phyloP scores from a whole-genome alignment of 352 stramenopile genomes.

The Pythium volutum region DNA sequence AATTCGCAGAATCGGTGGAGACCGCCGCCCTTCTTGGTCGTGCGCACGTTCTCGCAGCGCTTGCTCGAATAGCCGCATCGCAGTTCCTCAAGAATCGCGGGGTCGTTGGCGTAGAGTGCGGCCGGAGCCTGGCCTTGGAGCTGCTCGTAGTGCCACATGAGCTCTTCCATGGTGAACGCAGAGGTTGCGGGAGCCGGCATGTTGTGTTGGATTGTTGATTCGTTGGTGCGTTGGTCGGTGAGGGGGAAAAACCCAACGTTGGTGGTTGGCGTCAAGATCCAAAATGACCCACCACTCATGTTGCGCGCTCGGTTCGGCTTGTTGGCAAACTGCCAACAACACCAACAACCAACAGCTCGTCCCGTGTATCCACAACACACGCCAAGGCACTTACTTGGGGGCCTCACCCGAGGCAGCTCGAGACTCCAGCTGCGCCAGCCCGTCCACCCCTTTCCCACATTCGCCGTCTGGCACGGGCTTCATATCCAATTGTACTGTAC shows the following conservation, averaged over 20 bases:
- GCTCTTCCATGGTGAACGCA: constrained; percentile 19
- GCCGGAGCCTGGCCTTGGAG: constrained; percentile 13
- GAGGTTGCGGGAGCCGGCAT: constrained; percentile 2
- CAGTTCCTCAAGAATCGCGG: constrained; percentile 12
- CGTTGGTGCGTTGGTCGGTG: neutral
- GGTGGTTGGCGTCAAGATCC: constrained; percentile 9
- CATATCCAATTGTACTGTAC: neutral
- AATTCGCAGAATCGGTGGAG: constrained; percentile 18
- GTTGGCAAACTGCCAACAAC: neutral
- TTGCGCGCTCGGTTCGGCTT: too few relatives aligned
- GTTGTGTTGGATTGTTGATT: neutral
- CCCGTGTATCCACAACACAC: constrained; percentile 5
- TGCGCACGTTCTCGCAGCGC: constrained; percentile 20
- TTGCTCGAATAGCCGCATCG: constrained; percentile 20
- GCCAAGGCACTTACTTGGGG: constrained; percentile 2
- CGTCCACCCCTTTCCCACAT: constrained; percentile 6
- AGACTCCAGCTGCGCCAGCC: constrained; percentile 1
- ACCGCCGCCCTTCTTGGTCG: constrained; percentile 18
- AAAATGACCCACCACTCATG: constrained; percentile 8
- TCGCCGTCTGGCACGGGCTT: neutral
- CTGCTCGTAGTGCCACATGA: constrained; percentile 25
- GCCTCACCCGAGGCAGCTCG: neutral
- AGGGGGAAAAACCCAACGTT: constrained; percentile 1
- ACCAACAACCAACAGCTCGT: neutral
- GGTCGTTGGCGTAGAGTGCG: constrained; percentile 11